phyloP scores from a whole-genome alignment of 257 asterid genomes.

The Nicotiana sylvestris region DNA sequence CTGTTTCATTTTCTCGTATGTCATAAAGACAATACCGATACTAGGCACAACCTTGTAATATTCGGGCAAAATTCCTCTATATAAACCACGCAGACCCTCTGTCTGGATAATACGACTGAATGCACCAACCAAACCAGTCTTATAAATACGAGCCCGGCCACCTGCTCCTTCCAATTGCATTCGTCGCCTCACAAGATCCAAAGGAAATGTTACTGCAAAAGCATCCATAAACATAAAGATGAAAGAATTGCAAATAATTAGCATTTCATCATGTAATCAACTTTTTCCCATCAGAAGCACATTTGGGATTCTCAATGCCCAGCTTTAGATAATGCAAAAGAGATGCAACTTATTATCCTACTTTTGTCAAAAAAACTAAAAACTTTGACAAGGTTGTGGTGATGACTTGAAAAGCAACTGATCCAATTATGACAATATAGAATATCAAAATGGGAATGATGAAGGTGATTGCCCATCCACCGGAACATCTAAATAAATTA shows the following conservation, averaged over 20 bases:
- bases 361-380: neutral
- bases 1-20: conserved; percentile 74
- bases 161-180: conserved; percentile 93
- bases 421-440: neutral
- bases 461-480: neutral
- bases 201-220: conserved; percentile 68
- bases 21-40: conserved; percentile 77
- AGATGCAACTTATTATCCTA: neutral
- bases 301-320: neutral
- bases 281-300: neutral
- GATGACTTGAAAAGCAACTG: neutral
- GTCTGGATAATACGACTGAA: conserved; percentile 44
- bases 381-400: neutral
- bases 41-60: conserved; percentile 82
- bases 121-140: conserved; percentile 56
- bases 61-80: conserved; percentile 78
- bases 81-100: conserved; percentile 65
- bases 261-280: neutral
- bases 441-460: neutral
- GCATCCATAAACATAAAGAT: neutral
- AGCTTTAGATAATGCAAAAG: neutral
- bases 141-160: conserved; percentile 68
- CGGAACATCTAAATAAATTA: neutral
- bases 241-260: neutral
- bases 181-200: conserved; percentile 81